These are phyloP conservation scores for Balansia obtecta DNA, from an alignment of 2,329 filamentous ascomycete genomes.

Conservation along the genomic window DNA sequence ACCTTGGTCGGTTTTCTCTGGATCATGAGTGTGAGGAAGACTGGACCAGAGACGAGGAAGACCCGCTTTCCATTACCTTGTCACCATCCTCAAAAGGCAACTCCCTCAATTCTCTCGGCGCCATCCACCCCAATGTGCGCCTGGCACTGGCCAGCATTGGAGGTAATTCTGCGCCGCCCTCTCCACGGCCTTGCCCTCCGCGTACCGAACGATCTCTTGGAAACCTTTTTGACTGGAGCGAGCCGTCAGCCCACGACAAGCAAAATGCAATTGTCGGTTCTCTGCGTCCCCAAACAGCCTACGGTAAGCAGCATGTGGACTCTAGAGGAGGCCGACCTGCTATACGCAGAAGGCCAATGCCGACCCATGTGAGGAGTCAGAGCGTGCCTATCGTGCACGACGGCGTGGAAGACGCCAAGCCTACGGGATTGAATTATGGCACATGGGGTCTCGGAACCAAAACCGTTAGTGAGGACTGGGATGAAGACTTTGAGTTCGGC, in stretches of 20 bases:
- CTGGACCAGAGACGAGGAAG: conserved; percentile 43
- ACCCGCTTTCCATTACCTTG: conserved; percentile 40
- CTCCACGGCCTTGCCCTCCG: conserved; percentile 8
- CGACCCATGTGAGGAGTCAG: conserved; percentile 64
- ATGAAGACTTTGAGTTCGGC: conserved; percentile 75
- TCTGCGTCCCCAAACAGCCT: conserved; percentile 60
- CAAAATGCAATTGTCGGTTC: conserved; percentile 42
- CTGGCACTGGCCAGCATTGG: conserved; percentile 41
- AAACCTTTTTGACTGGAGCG: conserved; percentile 70
- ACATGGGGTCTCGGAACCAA: conserved; percentile 75
- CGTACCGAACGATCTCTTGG: conserved; percentile 42
- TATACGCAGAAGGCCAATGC: conserved; percentile 54
- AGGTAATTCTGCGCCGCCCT: conserved; percentile 25
- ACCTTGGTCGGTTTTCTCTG: conserved; percentile 40
- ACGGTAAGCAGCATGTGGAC: conserved; percentile 63
- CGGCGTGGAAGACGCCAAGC: conserved; percentile 39
- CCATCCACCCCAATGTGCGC: conserved; percentile 40
- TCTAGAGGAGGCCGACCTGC: conserved; percentile 55
- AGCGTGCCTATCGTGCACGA: conserved; percentile 67
- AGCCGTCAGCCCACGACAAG: conserved; percentile 51
- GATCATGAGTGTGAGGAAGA: conserved; percentile 53
- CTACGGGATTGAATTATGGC: conserved; percentile 56
- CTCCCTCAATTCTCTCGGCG: conserved; percentile 39
- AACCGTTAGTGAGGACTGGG: conserved; percentile 76
- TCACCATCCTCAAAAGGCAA: conserved; percentile 40